These are phyloP conservation scores for Trametes hirsuta DNA, from an alignment of 1,284 basidiomycete species.

Conservation along the genomic window DNA sequence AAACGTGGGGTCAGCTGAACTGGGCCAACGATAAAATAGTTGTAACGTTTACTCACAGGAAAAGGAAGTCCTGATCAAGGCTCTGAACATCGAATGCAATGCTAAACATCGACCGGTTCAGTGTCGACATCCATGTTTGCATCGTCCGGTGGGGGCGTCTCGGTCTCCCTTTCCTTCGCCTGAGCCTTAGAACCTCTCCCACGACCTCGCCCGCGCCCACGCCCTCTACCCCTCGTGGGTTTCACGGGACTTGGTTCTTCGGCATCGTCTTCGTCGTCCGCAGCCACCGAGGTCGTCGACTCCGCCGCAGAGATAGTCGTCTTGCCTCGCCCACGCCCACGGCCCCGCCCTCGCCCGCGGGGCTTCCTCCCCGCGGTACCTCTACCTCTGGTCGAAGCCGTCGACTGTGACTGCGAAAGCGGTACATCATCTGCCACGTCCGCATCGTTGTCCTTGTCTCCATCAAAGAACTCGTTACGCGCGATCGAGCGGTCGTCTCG, in stretches of 20 bases:
- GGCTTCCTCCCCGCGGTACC: constrained; percentile 15
- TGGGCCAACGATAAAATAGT: too few relatives aligned
- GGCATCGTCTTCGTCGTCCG: constrained; percentile 25
- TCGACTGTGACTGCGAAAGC: constrained; percentile 3
- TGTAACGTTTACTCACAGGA: not conserved
- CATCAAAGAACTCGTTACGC: constrained; percentile 74
- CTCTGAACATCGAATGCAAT: not conserved
- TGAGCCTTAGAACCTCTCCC: constrained; percentile 15
- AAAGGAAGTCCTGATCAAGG: not conserved
- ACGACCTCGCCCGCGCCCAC: constrained; percentile 28
- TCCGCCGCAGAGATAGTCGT: constrained; percentile 9
- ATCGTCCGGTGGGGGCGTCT: constrained; percentile 21
- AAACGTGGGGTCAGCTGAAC: not conserved
- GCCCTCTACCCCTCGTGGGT: constrained; percentile 20
- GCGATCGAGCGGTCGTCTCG: constrained; percentile 53
- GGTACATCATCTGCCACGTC: constrained; percentile 19
- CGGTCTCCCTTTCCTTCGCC: constrained; percentile 25
- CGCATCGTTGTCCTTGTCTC: constrained; percentile 56
- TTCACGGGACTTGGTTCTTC: constrained; percentile 23
- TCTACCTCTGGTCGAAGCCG: constrained; percentile 2
- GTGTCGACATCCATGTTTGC: constrained; percentile 25
- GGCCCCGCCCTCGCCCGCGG: constrained; percentile 21
- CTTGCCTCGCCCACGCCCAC: constrained; percentile 20
- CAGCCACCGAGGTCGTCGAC: constrained; percentile 4
- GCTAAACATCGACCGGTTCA: constrained; percentile 11